Base-by-base conservation (phyloP, 495 filamentous ascomycete species). In the Daldinia decipiens region DNA sequence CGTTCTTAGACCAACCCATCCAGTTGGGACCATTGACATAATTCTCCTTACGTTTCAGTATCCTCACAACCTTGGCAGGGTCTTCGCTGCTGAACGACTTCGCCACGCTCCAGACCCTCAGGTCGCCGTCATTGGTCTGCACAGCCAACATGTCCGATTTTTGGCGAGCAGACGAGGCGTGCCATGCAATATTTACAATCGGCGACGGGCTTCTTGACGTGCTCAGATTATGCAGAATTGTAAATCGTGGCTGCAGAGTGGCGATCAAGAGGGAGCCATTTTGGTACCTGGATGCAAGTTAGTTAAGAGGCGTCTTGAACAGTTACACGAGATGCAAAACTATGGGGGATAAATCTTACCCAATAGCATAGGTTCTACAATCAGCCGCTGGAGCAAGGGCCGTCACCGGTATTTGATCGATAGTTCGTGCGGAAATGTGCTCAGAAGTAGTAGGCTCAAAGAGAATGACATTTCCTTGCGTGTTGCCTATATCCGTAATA, bases 1-100 rank as follows among this genome's bases (percentile, higher is more conserved):
- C 95, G 82, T 97, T 97, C 82, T 97, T 98, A 3, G 96, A 98
- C 95, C 95, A 99, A 26, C 87, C 91, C 85, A 97, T 92, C 95
- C 95, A 99, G 78, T 97, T 97, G 19, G 91, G 92, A 9, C 93
- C 93, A 12, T 88, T 80, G 32, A 88, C 82, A 58, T 85, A 91
- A 68, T 87, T 87, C 69, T 97, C 93, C 5, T 87, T 88, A 72
- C 90, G 84, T 80, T 94, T 97, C 55, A 99, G 80, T 4, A 96
- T 89, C 54, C 95, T 85, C 63, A 98, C 97, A 5, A 97, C 91
- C 74, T 92, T 93, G 60, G 90, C 89, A 19, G 91, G 87, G 56
- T 94, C 86, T 43, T 91, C 90, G 70, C 87, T 89, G 43, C 84
- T 89, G 43, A 92, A 87, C 15, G 90, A 88, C 77, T 98, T 98